A percentile compares a stretch with the other conserved stretches of the same genome.
phyloP scores from a whole-genome alignment of 805 yeast species.

The Teunomyces funiuensis region DNA sequence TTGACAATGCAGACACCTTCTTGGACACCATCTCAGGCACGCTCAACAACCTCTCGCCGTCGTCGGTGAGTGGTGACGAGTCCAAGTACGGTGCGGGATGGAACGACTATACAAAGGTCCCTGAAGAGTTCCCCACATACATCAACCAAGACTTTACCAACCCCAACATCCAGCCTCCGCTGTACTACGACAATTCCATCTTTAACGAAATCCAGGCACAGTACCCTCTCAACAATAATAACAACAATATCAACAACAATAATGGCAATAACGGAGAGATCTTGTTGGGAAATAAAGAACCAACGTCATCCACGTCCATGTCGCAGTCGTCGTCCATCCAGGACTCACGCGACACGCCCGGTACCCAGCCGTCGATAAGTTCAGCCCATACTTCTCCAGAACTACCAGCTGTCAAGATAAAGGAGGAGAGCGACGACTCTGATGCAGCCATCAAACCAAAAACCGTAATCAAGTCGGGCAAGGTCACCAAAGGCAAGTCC shows the following conservation, averaged over 20 bases:
- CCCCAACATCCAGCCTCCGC: constrained; percentile 7
- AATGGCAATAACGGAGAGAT: too few relatives aligned
- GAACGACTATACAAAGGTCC: not conserved
- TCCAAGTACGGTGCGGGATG: constrained; percentile 3
- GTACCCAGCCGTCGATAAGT: constrained; percentile 11
- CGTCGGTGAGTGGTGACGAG: constrained; percentile 21
- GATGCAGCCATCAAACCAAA: constrained; percentile 3
- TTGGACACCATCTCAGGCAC: constrained; percentile 29
- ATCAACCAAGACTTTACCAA: constrained; percentile 8
- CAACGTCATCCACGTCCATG: constrained; percentile 13
- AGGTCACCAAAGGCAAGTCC: constrained; percentile 45
- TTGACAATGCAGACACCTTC: constrained; percentile 31
- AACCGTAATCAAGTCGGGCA: constrained; percentile 11
- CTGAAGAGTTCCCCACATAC: not conserved
- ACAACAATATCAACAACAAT: too few relatives aligned
- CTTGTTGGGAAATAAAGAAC: not conserved
- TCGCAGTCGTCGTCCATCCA: constrained; percentile 15
- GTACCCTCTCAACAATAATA: constrained; percentile 1
- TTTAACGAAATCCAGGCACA: constrained; percentile 5
- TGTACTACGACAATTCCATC: constrained; percentile 4
- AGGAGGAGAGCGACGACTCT: constrained; percentile 6
- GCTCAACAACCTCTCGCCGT: constrained; percentile 19
- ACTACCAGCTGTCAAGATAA: constrained; percentile 10
- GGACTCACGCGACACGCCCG: constrained; percentile 18
- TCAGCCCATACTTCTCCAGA: constrained; percentile 27